Evolutionary conservation across 108 stramenopile species (phyloP), one percentile per base, ranked within the genome.

Genomic region (Aurantiochytrium sp.): DNA sequence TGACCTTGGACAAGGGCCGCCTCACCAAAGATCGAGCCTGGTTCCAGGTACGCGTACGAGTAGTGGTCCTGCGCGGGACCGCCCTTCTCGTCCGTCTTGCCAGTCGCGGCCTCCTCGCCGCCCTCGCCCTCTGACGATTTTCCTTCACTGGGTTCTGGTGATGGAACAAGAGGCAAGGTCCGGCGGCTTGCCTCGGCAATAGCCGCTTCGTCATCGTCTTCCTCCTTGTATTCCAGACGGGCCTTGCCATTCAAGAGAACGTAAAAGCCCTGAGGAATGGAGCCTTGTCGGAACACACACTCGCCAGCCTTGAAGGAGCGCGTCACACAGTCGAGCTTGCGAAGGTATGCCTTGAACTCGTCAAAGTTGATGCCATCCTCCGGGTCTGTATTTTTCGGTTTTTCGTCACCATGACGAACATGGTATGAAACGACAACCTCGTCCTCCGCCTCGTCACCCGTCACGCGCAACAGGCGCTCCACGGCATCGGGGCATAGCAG

Each of bases 311-410:
- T 83, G 28, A 83, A 83, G 19, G 45, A 53, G 10, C 76, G 76
- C n/a, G 76, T 83, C 6, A 83, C 76, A 23, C 76, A 83, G 28
- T 83, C 76, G 12, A 83, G 51, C 28, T 83, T 83, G n/a, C 76
- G 76, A 12, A 83, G 28, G 28, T 53, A 83, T 16, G 76, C 76
- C 76, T 83, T 83, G 76, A 83, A 83, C 28, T 83, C 76, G 51
- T 53, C 76, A 4, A 53, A 47, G 4, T 83, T 53, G 51, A 83
- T 83, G 49, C 76, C 76, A 0, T 53, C 76, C 51, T 23, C 76
- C 3, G 76, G 43, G 23, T 72, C 72, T 1, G 23, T n/a, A 25
- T 18, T 18, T 53, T 55, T 47, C 2, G 6, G 45, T 6, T 35
- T 83, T 12, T 25, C 49, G 3, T 83, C 76, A 12, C 51, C 51